Evolutionary conservation across 1,284 basidiomycete species (phyloP).

Genomic region (Marasmius fiardii): DNA sequence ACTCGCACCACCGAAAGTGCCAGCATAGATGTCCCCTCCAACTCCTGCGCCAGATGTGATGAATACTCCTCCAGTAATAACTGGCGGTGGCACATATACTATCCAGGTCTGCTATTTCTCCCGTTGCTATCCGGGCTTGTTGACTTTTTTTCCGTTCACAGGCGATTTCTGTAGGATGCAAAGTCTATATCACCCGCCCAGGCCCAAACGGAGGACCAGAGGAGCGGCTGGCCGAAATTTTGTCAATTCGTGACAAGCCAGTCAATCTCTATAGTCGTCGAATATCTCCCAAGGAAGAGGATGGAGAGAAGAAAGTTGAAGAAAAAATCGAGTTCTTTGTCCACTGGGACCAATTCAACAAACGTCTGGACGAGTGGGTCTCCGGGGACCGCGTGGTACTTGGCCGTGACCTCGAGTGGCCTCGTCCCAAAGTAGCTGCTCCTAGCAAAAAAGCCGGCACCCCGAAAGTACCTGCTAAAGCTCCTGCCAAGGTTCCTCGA

Average conservation of each 20-base stretch:
- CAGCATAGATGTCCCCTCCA: slow-evolving; percentile 16
- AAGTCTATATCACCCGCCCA: slow-evolving; percentile 85
- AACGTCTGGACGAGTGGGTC: slow-evolving; percentile 99
- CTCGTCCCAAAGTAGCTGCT: slow-evolving; percentile 77
- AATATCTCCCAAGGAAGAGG: slow-evolving; percentile 39
- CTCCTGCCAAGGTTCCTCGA: slow-evolving; percentile 58
- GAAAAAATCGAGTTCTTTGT: slow-evolving; percentile 94
- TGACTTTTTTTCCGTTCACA: slow-evolving; percentile 34
- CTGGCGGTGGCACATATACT: slow-evolving; percentile 70
- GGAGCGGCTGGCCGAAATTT: slow-evolving; percentile 89
- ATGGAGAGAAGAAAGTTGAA: slow-evolving; percentile 48
- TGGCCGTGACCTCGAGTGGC: slow-evolving; percentile 91
- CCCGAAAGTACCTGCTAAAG: slow-evolving; percentile 42
- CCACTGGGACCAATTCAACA: slow-evolving; percentile 98
- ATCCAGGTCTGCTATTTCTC: slow-evolving; percentile 55
- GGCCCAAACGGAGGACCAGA: slow-evolving; percentile 71
- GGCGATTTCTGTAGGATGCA: slow-evolving; percentile 89
- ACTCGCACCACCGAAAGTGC: background rate
- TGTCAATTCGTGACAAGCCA: slow-evolving; percentile 87
- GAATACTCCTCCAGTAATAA: slow-evolving; percentile 60
- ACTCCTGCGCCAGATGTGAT: slow-evolving; percentile 36
- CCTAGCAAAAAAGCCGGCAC: slow-evolving; percentile 45
- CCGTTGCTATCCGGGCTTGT: slow-evolving; percentile 11
- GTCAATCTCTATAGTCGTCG: slow-evolving; percentile 58
- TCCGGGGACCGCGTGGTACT: slow-evolving; percentile 83